These are phyloP conservation scores for Suillus ampliporus DNA, from an alignment of 768 basidiomycete genomes.

Conservation along the genomic window DNA sequence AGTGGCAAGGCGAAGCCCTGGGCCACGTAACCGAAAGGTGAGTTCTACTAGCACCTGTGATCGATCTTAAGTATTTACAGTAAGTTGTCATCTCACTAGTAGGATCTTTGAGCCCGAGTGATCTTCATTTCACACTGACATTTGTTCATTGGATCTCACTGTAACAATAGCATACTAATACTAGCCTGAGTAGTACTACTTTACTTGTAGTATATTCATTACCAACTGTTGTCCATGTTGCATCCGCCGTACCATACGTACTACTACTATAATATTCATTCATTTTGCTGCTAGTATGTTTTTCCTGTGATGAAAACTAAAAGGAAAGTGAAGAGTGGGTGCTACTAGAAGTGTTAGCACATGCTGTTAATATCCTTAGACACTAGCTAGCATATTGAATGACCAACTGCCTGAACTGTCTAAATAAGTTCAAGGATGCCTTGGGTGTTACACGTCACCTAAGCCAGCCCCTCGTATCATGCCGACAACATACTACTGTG, in stretches of 20 bases:
- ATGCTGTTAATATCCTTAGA: background rate
- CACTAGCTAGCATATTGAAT: background rate
- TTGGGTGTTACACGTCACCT: conserved; percentile 1
- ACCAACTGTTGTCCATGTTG: background rate
- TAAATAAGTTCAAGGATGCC: conserved; percentile 6
- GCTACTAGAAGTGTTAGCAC: background rate
- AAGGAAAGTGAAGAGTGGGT: background rate
- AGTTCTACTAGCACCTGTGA: no score
- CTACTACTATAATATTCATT: background rate
- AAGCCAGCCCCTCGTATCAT: conserved; percentile 4
- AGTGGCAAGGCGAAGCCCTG: background rate
- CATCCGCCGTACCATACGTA: background rate
- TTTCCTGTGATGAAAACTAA: background rate
- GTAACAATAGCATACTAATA: no score
- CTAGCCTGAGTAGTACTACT: background rate
- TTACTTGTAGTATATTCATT: background rate
- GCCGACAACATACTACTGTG: background rate
- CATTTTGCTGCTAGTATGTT: background rate
- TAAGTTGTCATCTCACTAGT: no score
- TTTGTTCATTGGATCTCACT: background rate
- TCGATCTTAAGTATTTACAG: no score
- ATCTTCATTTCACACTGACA: background rate
- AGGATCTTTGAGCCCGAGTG: background rate
- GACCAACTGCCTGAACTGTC: background rate
- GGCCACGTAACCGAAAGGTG: background rate